Base-by-base conservation (phyloP, 352 stramenopile species). In the Phytophthora melonis region DNA sequence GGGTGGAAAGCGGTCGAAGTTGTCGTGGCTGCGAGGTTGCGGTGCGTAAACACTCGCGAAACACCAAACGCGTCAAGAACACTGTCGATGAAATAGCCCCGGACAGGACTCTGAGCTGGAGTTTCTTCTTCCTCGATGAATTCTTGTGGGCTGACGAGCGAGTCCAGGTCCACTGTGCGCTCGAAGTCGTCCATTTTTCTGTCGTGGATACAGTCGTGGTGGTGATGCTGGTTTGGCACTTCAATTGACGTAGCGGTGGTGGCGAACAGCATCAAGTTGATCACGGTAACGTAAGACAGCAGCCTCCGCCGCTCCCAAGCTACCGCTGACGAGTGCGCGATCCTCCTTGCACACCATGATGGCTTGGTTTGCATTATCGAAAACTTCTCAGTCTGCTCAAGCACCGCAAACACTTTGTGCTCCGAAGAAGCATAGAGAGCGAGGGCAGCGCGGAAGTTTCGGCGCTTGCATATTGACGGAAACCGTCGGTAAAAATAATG, bases 201-300 rank as follows among this genome's bases (percentile, higher is more conserved):
- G n/a, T 94, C 88, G 56, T 94, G 88, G 11, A 91, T 82, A 62
- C 88, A 94, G 60, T 88, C 69, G 32, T 94, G 86, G 57, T 94
- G 86, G 58, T 90, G 84, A 19, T 75, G 65, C 8, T 63, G 60
- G 1, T 6, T 47, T 41, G 16, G 36, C 8, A 25, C 8, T 39
- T 69, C 56, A 11, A 43, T 14, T 13, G 34, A 6, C n/a, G 21
- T 63, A 9, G 50, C 34, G 16, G 60, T 50, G 47, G 25, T 25
- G 21, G 25, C 61, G 8, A 53, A 45, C 7, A 18, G 25, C 30
- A 57, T 19, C 14, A 59, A 67, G 18, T 53, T 3, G 21, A 52
- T 19, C 25, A 16, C 14, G 52, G 19, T 19, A 34, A 72, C 43
- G 39, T 34, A 45, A 49, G 60, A 27, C 25, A 19, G 9, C 9